Evolutionary conservation across 805 yeast species (phyloP), one percentile per base, ranked within the genome.

Genomic region (Deakozyma indianensis): DNA sequence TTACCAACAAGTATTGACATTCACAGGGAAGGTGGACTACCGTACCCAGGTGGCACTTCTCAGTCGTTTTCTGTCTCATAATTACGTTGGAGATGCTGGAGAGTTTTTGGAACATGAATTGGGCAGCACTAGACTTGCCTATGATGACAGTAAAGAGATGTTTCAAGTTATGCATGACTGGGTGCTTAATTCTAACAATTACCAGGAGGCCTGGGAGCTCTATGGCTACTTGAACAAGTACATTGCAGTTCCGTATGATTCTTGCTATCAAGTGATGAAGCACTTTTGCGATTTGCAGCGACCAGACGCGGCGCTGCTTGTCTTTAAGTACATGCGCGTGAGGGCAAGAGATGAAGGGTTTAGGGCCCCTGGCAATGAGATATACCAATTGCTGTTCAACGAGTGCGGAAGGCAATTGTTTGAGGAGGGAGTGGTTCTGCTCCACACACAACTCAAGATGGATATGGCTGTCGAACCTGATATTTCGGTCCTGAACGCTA

Each of bases 401-500:
- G 72, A 72, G 42, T 81, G 81, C 61, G 83, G 86, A 1, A 67
- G 68, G 43, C 63, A 65, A 44, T 61, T 69, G 27, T 83, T 78
- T 51, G 77, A 72, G 47, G 78, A 77, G 4, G 92, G 90, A 0
- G 75, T 82, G 16, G 66, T 66, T 43, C 80, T 78, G 47, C 59
- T 83, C 2, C 85, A 82, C 52, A 71, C 75, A 45, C 69, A 72
- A 42, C 62, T 80, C 56, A 78, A 81, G 46, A 71, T 79, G 70
- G 94, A 83, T 49, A 51, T 73, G 42, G 61, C 67, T 9, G 61
- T 81, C 38, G 73, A 69, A 47, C 70, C 77, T 48, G 79, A 80
- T 51, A 69, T 78, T 9, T 64, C 62, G 9, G 58, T 83, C 25
- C 69, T 80, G 57, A 83, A 83, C 57, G 59, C 78, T 1, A 60